These are phyloP conservation scores for Aspergillus sp. DNA, from an alignment of 2,329 filamentous ascomycete species.

Conservation along the genomic window DNA sequence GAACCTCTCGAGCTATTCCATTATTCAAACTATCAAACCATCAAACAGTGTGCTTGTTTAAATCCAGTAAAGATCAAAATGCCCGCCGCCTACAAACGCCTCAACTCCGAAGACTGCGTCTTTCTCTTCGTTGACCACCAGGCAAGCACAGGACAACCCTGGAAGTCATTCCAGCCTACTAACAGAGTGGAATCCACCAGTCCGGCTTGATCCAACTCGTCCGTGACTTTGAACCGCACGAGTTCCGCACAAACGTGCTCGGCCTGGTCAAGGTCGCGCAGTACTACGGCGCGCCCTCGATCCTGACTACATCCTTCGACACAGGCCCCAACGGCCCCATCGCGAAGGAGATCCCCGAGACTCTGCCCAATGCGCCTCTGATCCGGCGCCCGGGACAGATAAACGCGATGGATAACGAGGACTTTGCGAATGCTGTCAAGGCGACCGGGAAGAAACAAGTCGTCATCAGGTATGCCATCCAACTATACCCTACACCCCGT, in stretches of 20 bases:
- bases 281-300: conserved; percentile 66
- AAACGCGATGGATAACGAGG: conserved; percentile 72
- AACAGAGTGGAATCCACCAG: conserved; percentile 26
- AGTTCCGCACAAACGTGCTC: conserved; percentile 67
- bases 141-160: no score
- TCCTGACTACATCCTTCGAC: conserved; percentile 70
- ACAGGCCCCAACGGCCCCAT: conserved; percentile 69
- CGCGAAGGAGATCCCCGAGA: conserved; percentile 66
- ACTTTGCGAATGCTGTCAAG: conserved; percentile 65
- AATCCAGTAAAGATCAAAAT: no score
- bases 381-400: conserved; percentile 71
- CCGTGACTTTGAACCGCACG: conserved; percentile 65
- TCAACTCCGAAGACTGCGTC: no score
- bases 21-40: no score
- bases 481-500: no score
- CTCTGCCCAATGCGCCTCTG: conserved; percentile 67
- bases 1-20: no score
- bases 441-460: conserved; percentile 68
- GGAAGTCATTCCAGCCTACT: no score
- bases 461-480: conserved; percentile 53
- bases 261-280: conserved; percentile 67
- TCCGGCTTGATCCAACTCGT: conserved; percentile 46
- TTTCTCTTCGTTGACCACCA: no score
- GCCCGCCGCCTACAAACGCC: no score
- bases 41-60: no score